phyloP scores from a whole-genome alignment of 345 rosid genomes.

The Ceriops decandra region DNA sequence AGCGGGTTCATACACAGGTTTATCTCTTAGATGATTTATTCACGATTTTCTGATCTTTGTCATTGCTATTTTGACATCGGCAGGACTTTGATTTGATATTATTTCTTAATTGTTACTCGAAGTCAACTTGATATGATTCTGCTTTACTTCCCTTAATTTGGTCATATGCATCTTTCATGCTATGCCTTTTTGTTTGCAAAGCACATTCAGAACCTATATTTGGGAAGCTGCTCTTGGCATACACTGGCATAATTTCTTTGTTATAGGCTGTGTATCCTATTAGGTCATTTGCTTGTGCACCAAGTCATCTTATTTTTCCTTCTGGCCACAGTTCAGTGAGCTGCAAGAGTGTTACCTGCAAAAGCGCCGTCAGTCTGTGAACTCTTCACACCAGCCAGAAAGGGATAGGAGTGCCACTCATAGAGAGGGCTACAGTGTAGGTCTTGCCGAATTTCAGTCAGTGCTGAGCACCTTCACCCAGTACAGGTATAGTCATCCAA shows the following conservation, averaged over 20 bases:
- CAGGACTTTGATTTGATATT: background rate
- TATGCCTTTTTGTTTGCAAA: background rate
- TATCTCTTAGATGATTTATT: slow-evolving; percentile 15
- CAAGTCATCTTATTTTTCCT: background rate
- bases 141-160: background rate
- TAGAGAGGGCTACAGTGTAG: slow-evolving; percentile 76
- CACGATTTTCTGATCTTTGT: background rate
- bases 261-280: background rate
- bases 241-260: background rate
- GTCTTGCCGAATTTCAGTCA: slow-evolving; percentile 90
- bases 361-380: slow-evolving; percentile 75
- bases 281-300: background rate
- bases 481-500: slow-evolving; percentile 58
- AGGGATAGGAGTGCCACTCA: slow-evolving; percentile 56
- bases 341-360: slow-evolving; percentile 94
- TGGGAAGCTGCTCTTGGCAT: background rate
- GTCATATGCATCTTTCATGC: background rate
- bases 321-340: slow-evolving; percentile 66
- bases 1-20: slow-evolving; percentile 90
- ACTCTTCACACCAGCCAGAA: slow-evolving; percentile 57
- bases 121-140: background rate
- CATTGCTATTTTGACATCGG: background rate
- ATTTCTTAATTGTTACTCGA: background rate
- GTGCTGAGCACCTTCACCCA: slow-evolving; percentile 78
- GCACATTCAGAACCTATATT: background rate